These are phyloP conservation scores for Geoglossum cookeanum DNA, from an alignment of 2,329 filamentous ascomycete species.

Conservation along the genomic window DNA sequence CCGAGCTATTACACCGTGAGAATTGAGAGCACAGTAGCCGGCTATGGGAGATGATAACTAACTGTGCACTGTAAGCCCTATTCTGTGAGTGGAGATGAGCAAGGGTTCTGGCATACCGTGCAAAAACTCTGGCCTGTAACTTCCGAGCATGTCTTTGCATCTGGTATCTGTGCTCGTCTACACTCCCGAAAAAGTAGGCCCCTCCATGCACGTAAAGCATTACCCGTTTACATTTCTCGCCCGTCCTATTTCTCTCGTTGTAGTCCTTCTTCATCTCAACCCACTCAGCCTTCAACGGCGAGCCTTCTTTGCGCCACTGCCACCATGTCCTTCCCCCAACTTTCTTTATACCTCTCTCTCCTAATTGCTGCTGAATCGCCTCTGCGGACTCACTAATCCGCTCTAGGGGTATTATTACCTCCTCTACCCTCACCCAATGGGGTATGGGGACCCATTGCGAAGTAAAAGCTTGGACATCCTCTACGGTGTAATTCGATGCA, in stretches of 20 bases:
- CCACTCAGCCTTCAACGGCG: conserved; percentile 67
- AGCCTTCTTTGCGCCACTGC: conserved; percentile 59
- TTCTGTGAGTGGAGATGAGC: too few species aligned
- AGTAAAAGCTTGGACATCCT: conserved; percentile 84
- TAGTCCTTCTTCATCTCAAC: conserved; percentile 85
- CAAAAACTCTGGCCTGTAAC: conserved; percentile 74
- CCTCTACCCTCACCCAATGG: conserved; percentile 66
- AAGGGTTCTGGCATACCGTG: conserved; percentile 28
- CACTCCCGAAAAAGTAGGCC: conserved; percentile 86
- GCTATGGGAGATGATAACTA: background rate
- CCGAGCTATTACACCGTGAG: conserved; percentile 23
- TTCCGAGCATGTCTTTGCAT: conserved; percentile 91
- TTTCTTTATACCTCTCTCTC: conserved; percentile 48
- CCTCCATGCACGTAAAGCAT: conserved; percentile 93
- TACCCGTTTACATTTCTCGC: conserved; percentile 46
- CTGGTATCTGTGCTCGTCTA: conserved; percentile 96
- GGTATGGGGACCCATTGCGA: conserved; percentile 80
- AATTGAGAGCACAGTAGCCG: conserved; percentile 11
- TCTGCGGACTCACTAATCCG: conserved; percentile 47
- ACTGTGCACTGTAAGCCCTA: background rate
- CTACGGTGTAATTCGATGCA: conserved; percentile 74
- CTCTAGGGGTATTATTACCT: conserved; percentile 44
- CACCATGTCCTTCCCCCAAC: conserved; percentile 77
- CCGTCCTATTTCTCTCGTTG: conserved; percentile 44
- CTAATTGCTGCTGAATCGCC: conserved; percentile 54